Conservation (phyloP, 108 stramenopile species). For the Craspedostauros australis region DNA sequence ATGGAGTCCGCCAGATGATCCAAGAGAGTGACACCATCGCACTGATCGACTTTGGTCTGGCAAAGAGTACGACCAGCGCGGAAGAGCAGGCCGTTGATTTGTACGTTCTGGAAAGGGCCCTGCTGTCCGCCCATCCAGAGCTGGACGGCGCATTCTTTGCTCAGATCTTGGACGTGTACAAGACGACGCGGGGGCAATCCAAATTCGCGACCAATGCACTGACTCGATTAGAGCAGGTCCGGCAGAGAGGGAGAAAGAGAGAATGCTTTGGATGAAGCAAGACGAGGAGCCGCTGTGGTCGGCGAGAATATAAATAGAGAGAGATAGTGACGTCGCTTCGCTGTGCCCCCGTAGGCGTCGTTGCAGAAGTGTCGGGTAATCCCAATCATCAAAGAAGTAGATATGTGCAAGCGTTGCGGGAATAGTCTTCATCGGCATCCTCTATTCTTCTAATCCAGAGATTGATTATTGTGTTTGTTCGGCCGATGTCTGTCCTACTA, state of each 20-base stretch:
- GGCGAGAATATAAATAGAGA: too few relatives aligned
- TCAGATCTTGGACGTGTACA: conserved; percentile 49
- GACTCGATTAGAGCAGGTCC: conserved; percentile 75
- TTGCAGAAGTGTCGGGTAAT: too few relatives aligned
- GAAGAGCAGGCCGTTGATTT: conserved; percentile 98
- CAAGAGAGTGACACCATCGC: conserved; percentile 29
- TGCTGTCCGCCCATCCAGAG: conserved; percentile 88
- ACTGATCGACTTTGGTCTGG: conserved; percentile 94
- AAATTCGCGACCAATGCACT: conserved; percentile 16
- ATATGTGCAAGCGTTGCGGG: too few relatives aligned
- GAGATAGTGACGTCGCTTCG: too few relatives aligned
- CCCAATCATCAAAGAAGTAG: too few relatives aligned
- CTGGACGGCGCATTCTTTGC: conserved; percentile 53
- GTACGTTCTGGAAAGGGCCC: conserved; percentile 93
- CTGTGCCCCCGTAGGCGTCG: too few relatives aligned
- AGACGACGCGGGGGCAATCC: not conserved
- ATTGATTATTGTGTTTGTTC: too few relatives aligned
- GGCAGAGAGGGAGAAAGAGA: conserved; percentile 84
- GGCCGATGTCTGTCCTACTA: too few relatives aligned
- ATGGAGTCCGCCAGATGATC: conserved; percentile 4
- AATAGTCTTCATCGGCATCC: too few relatives aligned
- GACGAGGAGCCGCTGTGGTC: too few relatives aligned
- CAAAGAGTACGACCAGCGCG: conserved; percentile 56
- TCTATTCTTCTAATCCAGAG: too few relatives aligned
- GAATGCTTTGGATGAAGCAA: conserved; percentile 95